Conservation (phyloP, 1,139 yeast genomes). For the Torulaspora globosa region DNA sequence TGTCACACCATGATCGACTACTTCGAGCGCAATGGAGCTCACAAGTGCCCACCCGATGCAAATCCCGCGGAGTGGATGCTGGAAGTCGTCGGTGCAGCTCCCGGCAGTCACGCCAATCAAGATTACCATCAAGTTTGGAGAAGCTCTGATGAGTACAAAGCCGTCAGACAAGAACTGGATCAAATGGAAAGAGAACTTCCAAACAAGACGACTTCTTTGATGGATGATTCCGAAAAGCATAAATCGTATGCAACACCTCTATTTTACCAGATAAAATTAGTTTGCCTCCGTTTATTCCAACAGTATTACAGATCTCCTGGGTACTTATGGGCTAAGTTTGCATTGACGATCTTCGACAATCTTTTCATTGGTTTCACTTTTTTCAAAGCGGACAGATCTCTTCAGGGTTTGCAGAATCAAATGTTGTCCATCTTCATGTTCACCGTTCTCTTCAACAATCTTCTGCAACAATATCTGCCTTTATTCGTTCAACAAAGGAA, state of each 20-base stretch:
- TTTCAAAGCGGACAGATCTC: constrained; percentile 58
- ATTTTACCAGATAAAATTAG: constrained; percentile 48
- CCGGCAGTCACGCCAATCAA: constrained; percentile 62
- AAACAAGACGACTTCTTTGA: constrained; percentile 8
- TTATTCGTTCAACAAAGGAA: constrained; percentile 67
- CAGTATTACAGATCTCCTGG: constrained; percentile 64
- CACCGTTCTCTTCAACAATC: constrained; percentile 52
- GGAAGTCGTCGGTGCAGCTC: constrained; percentile 76
- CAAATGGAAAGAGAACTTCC: constrained; percentile 45
- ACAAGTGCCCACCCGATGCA: constrained; percentile 58
- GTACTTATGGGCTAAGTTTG: constrained; percentile 54
- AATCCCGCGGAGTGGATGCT: constrained; percentile 86
- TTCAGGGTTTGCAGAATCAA: constrained; percentile 60
- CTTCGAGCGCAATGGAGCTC: constrained; percentile 68
- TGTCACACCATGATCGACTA: constrained; percentile 59
- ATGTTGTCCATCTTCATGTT: constrained; percentile 70
- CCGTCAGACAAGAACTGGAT: constrained; percentile 43
- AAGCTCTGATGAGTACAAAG: constrained; percentile 51
- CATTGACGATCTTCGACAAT: constrained; percentile 46
- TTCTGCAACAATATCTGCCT: constrained; percentile 73
- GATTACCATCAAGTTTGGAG: constrained; percentile 68
- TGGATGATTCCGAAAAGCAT: constrained; percentile 11
- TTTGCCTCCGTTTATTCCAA: constrained; percentile 49
- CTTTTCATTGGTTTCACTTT: constrained; percentile 73
- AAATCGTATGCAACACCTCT: constrained; percentile 46